phyloP scores from a whole-genome alignment of 306 rosid genomes.

The Fragaria iinumae region DNA sequence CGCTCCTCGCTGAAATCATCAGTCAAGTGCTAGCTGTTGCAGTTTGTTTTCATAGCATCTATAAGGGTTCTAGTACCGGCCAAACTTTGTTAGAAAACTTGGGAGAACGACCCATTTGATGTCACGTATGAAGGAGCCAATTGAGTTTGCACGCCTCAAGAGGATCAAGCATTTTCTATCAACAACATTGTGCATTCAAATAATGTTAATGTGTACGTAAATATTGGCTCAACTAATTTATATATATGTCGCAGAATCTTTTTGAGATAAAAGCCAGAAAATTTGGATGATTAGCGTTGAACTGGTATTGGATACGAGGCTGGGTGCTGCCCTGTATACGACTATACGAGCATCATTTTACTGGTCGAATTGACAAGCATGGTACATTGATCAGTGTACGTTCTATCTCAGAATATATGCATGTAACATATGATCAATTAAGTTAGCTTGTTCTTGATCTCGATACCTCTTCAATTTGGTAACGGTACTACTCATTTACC shows the following conservation, averaged over 20 bases:
- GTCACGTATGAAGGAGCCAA: background rate
- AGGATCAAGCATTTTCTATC: background rate
- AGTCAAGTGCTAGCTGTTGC: background rate
- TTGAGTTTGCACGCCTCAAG: too few relatives aligned
- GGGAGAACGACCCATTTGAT: background rate
- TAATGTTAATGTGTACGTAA: too few relatives aligned
- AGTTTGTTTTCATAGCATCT: background rate
- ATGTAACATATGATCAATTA: background rate
- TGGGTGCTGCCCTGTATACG: too few relatives aligned
- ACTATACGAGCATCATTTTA: too few relatives aligned
- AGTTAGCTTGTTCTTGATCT: background rate
- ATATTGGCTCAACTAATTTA: too few relatives aligned
- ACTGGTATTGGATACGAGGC: too few relatives aligned
- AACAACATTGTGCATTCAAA: background rate
- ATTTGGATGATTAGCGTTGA: background rate
- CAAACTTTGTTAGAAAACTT: background rate
- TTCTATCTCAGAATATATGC: background rate
- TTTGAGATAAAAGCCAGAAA: background rate
- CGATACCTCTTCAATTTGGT: background rate
- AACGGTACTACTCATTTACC: background rate
- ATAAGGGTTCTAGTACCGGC: background rate
- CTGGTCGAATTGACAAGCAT: too few relatives aligned
- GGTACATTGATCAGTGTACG: background rate
- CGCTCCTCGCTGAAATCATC: background rate
- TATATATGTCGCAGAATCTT: too few relatives aligned